Conservation (phyloP, 495 filamentous ascomycete genomes). For the Ascodesmis nigricans region DNA sequence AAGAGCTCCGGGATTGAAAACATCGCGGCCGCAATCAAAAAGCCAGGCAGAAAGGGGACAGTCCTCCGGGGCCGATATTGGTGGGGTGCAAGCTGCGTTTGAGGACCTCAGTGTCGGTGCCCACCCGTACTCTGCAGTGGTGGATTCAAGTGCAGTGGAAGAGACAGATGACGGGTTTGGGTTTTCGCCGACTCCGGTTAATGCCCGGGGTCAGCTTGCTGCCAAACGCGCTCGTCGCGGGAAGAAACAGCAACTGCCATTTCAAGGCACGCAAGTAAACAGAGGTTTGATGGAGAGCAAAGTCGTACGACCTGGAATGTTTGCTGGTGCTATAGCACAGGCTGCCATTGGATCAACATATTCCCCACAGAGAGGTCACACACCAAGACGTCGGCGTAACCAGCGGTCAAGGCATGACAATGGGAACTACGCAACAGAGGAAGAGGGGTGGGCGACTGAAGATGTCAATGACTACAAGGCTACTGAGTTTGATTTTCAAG, state of each 20-base stretch:
- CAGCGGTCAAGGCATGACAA: constrained; percentile 32
- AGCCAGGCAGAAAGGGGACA: neutral
- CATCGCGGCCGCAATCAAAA: neutral
- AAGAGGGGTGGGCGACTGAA: constrained; percentile 89
- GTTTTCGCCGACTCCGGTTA: constrained; percentile 7
- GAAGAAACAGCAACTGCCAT: constrained; percentile 9
- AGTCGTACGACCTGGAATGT: constrained; percentile 15
- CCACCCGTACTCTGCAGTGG: constrained; percentile 7
- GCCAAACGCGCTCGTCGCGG: constrained; percentile 15
- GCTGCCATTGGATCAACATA: constrained; percentile 26
- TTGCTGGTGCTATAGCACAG: constrained; percentile 14
- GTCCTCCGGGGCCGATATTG: neutral
- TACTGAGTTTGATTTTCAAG: constrained; percentile 78
- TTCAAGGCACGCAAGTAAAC: neutral
- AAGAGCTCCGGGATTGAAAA: neutral
- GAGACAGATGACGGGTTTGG: constrained; percentile 19
- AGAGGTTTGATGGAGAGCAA: constrained; percentile 10
- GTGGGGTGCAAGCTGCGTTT: neutral
- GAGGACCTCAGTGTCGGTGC: neutral
- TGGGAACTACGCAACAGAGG: constrained; percentile 29
- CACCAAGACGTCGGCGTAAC: constrained; percentile 33
- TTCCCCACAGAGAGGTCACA: constrained; percentile 74
- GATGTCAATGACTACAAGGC: constrained; percentile 96
- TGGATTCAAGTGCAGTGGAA: constrained; percentile 19
- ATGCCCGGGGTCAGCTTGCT: constrained; percentile 6